A percentile compares a stretch with the other conserved stretches of the same genome.
phyloP scores from a whole-genome alignment of 345 rosid species.

The Dimocarpus longan region DNA sequence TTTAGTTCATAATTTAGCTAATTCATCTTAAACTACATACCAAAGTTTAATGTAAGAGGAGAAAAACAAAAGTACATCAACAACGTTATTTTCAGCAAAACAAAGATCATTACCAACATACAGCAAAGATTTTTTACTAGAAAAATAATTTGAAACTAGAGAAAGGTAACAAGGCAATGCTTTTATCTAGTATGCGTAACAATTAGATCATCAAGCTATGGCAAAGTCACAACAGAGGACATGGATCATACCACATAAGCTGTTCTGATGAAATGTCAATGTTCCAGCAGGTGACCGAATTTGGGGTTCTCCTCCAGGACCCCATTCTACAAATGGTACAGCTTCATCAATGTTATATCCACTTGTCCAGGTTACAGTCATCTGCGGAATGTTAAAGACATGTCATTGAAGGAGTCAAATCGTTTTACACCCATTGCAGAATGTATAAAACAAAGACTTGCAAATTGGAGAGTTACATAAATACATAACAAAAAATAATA shows the following conservation, averaged over 20 bases:
- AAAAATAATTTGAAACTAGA: background rate
- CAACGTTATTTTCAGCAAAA: background rate
- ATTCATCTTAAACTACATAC: background rate
- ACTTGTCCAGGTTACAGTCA: constrained; percentile 60
- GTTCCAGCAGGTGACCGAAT: constrained; percentile 48
- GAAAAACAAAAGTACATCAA: background rate
- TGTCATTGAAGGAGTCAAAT: too few species aligned
- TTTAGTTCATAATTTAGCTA: background rate
- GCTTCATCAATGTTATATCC: constrained; percentile 50
- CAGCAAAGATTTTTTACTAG: background rate
- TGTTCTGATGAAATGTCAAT: constrained; percentile 41
- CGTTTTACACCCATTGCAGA: too few species aligned
- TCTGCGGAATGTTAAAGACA: constrained; percentile 23
- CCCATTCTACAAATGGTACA: constrained; percentile 50
- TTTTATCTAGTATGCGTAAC: too few species aligned
- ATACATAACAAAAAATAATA: too few species aligned
- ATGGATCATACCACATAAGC: constrained; percentile 50
- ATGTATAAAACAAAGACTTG: too few species aligned
- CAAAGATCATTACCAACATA: too few species aligned
- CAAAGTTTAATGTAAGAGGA: background rate
- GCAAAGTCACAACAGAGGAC: background rate
- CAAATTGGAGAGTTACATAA: too few species aligned
- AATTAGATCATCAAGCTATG: background rate
- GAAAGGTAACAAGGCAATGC: too few species aligned
- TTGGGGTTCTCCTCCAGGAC: constrained; percentile 25